Conservation (phyloP, 1,284 basidiomycete species). For the Volvariella surrecta region DNA sequence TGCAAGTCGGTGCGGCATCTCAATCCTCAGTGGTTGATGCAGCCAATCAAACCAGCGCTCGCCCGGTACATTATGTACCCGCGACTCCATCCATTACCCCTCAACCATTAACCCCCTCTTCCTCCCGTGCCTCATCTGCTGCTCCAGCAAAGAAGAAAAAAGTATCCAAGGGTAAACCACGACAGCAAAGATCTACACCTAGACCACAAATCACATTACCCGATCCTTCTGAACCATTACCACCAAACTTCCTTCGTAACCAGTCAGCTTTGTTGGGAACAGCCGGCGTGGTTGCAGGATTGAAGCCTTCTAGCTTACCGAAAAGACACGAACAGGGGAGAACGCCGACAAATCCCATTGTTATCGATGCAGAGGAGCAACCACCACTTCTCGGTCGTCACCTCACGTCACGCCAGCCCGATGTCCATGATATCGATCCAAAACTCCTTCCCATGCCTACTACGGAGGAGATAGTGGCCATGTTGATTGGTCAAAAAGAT, state of each 20-base stretch:
- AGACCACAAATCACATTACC: conserved; percentile 52
- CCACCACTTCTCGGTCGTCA: conserved; percentile 17
- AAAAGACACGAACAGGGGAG: conserved; percentile 36
- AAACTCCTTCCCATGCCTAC: conserved; percentile 35
- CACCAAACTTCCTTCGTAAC: conserved; percentile 64
- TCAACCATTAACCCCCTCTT: conserved; percentile 8
- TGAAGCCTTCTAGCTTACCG: conserved; percentile 48
- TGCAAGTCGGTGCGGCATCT: conserved; percentile 18
- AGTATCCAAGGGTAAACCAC: conserved; percentile 15
- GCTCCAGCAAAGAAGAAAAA: conserved; percentile 18
- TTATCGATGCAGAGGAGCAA: conserved; percentile 52
- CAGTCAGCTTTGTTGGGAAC: conserved; percentile 61
- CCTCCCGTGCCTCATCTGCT: conserved; percentile 16
- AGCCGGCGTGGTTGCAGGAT: conserved; percentile 57
- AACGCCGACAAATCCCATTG: conserved; percentile 54
- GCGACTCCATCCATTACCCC: conserved; percentile 2
- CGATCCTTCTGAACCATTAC: conserved; percentile 47
- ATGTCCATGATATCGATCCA: conserved; percentile 19
- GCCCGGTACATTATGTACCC: background rate
- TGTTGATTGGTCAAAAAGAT: conserved; percentile 53
- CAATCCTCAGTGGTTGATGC: background rate
- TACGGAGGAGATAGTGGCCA: conserved; percentile 47
- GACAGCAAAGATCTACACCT: conserved; percentile 21
- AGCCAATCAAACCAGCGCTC: background rate
- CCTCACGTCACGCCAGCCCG: conserved; percentile 5